Base-by-base conservation (phyloP, 1,139 yeast genomes). In the Saccharomycopsis hybrid region DNA sequence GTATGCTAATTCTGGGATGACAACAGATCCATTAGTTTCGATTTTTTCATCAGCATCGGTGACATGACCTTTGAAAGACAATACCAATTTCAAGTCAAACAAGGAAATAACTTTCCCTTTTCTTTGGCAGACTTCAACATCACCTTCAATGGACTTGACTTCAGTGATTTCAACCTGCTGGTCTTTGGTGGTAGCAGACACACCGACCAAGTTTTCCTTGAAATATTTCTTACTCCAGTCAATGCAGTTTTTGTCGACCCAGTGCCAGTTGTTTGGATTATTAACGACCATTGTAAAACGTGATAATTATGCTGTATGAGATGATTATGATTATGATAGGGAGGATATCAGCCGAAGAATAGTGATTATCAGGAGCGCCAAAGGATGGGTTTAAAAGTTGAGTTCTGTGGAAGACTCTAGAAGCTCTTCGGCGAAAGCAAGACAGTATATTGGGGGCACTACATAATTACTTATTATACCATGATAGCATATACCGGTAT, bases 161-260 rank as follows among this genome's bases (percentile, higher is more conserved):
- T 73, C 65, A 32, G 72, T 65, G 45, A 90, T 72, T 2, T 64
- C 59, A 37, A 41, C 28, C 28, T 25, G 13, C 32, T 68, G 64
- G 5, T 62, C 67, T 11, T 60, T 70, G 24, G 65, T 67, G 30
- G 58, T 58, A 11, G 69, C 69, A 7, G 63, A 54, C 43, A 80
- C 57, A 1, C 82, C 82, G 8, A 71, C 70, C 41, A 89, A 69
- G 48, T 78, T 75, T 45, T 77, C 76, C 44, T 70, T 66, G 65
- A 92, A 86, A 66, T 90, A 92, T 44, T 77, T 75, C 55, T 80
- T 79, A 11, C 96, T 76, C 98, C 98, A 92, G 56, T 78, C 82
- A 54, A 90, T 76, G 69, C 98, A 92, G 74, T 92, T 92, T 68
- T 92, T 92, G 69, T 92, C 97, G 56, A 92, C 97, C 98, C 98